phyloP scores from a whole-genome alignment of 139 green algal genomes.

The Tetradesmus obliquus region DNA sequence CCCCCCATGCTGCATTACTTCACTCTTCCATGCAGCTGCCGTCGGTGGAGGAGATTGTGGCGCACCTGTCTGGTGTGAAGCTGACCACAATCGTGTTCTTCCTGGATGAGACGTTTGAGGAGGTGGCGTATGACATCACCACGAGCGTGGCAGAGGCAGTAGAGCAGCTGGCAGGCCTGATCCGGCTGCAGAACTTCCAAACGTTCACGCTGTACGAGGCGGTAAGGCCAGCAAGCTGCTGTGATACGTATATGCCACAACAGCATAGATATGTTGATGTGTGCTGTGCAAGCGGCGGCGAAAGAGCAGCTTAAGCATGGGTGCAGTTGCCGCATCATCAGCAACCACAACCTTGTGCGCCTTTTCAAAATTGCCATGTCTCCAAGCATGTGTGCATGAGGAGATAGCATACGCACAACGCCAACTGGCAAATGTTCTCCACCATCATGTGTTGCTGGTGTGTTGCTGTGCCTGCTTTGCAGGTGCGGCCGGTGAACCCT shows the following conservation, averaged over 20 bases:
- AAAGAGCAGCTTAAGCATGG: no score
- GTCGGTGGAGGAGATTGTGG: slow-evolving; percentile 90
- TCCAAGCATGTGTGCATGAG: no score
- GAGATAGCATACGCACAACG: no score
- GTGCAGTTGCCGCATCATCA: no score
- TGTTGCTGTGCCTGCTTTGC: not conserved
- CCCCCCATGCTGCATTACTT: no score
- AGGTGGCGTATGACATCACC: slow-evolving; percentile 91
- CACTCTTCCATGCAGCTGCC: slow-evolving; percentile 66
- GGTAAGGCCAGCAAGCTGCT: not conserved
- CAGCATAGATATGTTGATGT: no score
- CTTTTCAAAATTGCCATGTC: no score
- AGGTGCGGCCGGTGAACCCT: slow-evolving; percentile 23
- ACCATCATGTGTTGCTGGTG: not conserved
- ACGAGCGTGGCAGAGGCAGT: slow-evolving; percentile 93
- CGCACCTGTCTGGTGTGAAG: slow-evolving; percentile 72
- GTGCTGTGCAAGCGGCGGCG: no score
- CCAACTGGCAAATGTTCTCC: no score
- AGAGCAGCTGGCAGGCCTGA: slow-evolving; percentile 87
- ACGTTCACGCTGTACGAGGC: slow-evolving; percentile 97
- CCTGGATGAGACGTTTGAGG: slow-evolving; percentile 97
- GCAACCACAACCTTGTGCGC: no score
- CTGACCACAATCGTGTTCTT: slow-evolving; percentile 94
- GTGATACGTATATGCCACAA: not conserved
- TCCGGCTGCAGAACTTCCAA: slow-evolving; percentile 86